phyloP scores from a whole-genome alignment of 2,329 filamentous ascomycete genomes.

The Fusarium longipes region DNA sequence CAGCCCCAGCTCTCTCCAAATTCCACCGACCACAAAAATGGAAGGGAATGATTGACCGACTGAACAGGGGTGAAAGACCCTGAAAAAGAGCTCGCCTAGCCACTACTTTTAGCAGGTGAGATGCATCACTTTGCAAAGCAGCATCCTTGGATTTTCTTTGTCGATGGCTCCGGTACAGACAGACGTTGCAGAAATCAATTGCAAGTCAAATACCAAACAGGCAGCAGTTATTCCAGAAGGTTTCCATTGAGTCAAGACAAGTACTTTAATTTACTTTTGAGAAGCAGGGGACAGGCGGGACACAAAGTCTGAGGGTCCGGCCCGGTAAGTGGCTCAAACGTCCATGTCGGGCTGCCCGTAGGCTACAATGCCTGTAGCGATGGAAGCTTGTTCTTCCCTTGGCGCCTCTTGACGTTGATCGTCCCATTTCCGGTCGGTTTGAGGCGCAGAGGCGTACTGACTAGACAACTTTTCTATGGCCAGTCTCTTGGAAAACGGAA shows the following conservation, averaged over 20 bases:
- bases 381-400: conserved; percentile 9
- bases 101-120: not conserved
- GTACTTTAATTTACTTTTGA: conserved; percentile 1
- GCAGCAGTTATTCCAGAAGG: conserved; percentile 11
- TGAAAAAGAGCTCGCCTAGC: not conserved
- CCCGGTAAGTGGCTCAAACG: conserved; percentile 30
- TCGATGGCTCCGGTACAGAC: not conserved
- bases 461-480: not conserved
- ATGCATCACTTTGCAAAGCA: not conserved
- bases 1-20: conserved; percentile 14
- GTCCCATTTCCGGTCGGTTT: conserved; percentile 10
- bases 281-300: not conserved
- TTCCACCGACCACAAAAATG: conserved; percentile 1
- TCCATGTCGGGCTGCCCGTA: conserved; percentile 12
- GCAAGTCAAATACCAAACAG: not conserved
- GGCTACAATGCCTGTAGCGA: not conserved
- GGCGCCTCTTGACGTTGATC: not conserved
- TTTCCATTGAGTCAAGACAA: conserved; percentile 8
- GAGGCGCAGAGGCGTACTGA: not conserved
- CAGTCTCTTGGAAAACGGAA: conserved; percentile 1
- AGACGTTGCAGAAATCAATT: not conserved
- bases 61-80: not conserved
- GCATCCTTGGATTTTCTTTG: not conserved
- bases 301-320: conserved; percentile 14
- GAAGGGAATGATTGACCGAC: not conserved